These are phyloP conservation scores for Pythium myriotylum DNA, from an alignment of 352 stramenopile genomes.

Conservation along the genomic window DNA sequence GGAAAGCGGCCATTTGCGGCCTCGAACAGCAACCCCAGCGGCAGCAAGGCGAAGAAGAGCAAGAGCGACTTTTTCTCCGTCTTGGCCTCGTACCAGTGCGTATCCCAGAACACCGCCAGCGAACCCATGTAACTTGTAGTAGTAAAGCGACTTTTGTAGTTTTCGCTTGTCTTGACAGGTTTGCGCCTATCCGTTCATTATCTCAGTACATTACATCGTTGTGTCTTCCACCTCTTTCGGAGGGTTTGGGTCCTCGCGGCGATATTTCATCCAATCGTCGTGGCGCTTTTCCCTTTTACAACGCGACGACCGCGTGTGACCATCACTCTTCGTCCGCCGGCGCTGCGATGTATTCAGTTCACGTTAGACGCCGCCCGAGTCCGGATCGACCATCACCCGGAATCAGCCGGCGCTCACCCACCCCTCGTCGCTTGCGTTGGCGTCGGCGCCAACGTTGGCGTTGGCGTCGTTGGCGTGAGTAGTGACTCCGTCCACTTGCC, in stretches of 20 bases:
- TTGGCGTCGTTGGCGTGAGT: background rate
- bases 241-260: too few species aligned
- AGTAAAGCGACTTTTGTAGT: slow-evolving; percentile 7
- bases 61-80: slow-evolving; percentile 68
- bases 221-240: too few species aligned
- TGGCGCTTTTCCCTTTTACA: background rate
- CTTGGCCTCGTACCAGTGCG: slow-evolving; percentile 71
- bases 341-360: background rate
- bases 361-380: background rate
- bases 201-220: too few species aligned
- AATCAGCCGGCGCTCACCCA: too few species aligned
- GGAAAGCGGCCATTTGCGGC: slow-evolving; percentile 34
- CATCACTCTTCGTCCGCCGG: background rate
- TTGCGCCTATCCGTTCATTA: too few species aligned
- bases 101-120: slow-evolving; percentile 34
- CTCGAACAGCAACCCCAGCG: slow-evolving; percentile 7
- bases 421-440: too few species aligned
- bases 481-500: too few species aligned
- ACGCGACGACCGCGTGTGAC: background rate
- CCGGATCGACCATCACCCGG: background rate
- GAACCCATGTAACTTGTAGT: slow-evolving; percentile 30
- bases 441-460: background rate
- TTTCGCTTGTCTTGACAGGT: background rate
- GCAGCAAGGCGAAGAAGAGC: slow-evolving; percentile 39
- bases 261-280: slow-evolving; percentile 1